phyloP scores from a whole-genome alignment of 495 filamentous ascomycete genomes.

The Penicillium odoratum region DNA sequence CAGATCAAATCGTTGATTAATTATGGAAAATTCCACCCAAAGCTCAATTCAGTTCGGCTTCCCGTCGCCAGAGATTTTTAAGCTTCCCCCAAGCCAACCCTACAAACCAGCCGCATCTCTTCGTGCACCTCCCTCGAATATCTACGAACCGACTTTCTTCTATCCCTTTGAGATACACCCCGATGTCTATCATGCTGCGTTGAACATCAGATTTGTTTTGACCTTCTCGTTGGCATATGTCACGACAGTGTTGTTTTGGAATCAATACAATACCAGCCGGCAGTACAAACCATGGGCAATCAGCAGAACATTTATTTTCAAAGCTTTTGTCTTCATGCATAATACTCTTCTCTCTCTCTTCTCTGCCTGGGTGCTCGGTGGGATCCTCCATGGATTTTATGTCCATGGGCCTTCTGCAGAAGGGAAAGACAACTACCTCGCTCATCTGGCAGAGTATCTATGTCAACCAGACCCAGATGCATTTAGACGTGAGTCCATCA shows the following conservation, averaged over 20 bases:
- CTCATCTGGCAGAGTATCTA: slow-evolving; percentile 14
- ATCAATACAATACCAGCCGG: slow-evolving; percentile 15
- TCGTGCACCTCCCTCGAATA: neutral
- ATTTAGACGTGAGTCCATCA: slow-evolving; percentile 10
- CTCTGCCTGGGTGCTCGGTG: slow-evolving; percentile 17
- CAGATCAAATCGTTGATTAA: neutral
- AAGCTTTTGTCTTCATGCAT: slow-evolving; percentile 10
- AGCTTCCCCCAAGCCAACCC: slow-evolving; percentile 6
- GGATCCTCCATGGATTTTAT: slow-evolving; percentile 1
- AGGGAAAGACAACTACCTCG: neutral
- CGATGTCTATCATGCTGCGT: slow-evolving; percentile 2
- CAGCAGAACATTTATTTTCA: slow-evolving; percentile 12
- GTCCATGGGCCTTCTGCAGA: neutral
- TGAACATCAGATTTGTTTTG: slow-evolving; percentile 9
- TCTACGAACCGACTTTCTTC: neutral
- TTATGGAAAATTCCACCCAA: slow-evolving; percentile 3
- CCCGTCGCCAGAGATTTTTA: slow-evolving; percentile 8
- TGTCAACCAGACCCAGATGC: slow-evolving; percentile 12
- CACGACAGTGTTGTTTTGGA: slow-evolving; percentile 14
- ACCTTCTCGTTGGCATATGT: slow-evolving; percentile 17
- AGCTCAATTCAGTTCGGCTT: slow-evolving; percentile 4
- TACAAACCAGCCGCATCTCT: neutral
- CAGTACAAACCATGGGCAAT: slow-evolving; percentile 18
- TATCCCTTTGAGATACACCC: slow-evolving; percentile 6
- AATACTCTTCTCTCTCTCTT: slow-evolving; percentile 13